These are phyloP conservation scores for Cocos nucifera DNA, from an alignment of 176 grass and related monocot genomes.

Conservation along the genomic window DNA sequence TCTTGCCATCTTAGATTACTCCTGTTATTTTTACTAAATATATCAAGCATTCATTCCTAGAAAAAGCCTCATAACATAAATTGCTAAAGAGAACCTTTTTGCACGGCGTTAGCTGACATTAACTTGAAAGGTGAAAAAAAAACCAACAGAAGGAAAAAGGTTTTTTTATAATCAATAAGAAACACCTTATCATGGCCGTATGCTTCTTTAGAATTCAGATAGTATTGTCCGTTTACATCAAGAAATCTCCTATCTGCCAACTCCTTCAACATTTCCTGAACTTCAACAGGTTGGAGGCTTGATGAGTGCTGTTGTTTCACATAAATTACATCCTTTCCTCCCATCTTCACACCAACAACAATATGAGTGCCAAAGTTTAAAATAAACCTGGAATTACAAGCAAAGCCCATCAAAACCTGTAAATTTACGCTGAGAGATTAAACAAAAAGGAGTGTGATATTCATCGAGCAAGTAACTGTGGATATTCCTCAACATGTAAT, in stretches of 20 bases:
- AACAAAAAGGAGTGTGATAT: no score
- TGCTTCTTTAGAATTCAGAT: conserved; percentile 40
- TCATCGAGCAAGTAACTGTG: no score
- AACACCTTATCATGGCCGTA: conserved; percentile 68
- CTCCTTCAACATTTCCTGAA: conserved; percentile 84
- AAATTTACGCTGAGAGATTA: neutral
- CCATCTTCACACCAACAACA: conserved; percentile 88
- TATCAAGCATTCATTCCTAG: no score
- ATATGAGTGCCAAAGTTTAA: conserved; percentile 90
- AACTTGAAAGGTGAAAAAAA: neutral
- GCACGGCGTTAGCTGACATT: no score
- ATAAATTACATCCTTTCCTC: conserved; percentile 96
- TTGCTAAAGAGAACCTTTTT: no score
- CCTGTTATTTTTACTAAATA: no score
- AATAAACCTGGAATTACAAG: conserved; percentile 65
- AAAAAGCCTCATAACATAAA: no score
- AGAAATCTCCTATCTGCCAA: conserved; percentile 74
- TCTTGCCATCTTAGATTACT: no score
- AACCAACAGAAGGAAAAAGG: conserved; percentile 10
- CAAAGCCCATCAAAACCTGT: neutral
- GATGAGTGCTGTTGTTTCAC: conserved; percentile 86
- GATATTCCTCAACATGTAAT: no score
- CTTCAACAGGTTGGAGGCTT: conserved; percentile 62
- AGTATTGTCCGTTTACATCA: conserved; percentile 40
- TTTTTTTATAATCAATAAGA: neutral